Conservation (phyloP, 768 basidiomycete species). For the Trametes punicea region DNA sequence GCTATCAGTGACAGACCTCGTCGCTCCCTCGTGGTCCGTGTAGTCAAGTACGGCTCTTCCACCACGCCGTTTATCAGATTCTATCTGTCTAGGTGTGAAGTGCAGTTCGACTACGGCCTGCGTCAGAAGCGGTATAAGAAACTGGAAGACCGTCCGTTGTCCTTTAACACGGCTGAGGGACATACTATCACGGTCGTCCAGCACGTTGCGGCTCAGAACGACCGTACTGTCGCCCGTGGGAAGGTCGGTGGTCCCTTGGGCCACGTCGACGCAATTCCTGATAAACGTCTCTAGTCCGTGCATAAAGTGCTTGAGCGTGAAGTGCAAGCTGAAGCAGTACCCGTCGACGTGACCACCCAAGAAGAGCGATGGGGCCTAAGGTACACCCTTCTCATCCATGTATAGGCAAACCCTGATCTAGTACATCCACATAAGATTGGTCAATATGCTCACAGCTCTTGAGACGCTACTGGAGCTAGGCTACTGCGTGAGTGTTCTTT, state of each 20-base stretch:
- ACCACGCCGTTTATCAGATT: background rate
- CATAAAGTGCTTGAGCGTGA: slow-evolving; percentile 79
- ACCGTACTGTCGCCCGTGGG: slow-evolving; percentile 51
- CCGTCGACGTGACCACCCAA: slow-evolving; percentile 45
- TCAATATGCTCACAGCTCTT: slow-evolving; percentile 72
- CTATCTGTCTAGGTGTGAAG: slow-evolving; percentile 59
- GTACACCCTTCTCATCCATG: slow-evolving; percentile 37
- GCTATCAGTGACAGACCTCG: slow-evolving; percentile 63
- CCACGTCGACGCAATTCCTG: background rate
- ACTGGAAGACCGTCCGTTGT: slow-evolving; percentile 47
- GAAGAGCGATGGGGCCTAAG: slow-evolving; percentile 82
- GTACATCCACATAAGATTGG: slow-evolving; percentile 47
- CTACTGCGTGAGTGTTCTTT: slow-evolving; percentile 40
- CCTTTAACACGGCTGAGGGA: slow-evolving; percentile 56
- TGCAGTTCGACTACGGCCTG: slow-evolving; percentile 75
- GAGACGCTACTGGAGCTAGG: slow-evolving; percentile 46
- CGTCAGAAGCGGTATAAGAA: slow-evolving; percentile 52
- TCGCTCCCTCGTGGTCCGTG: slow-evolving; percentile 57
- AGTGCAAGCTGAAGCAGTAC: slow-evolving; percentile 53
- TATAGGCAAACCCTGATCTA: too few relatives aligned
- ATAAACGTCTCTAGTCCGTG: slow-evolving; percentile 44
- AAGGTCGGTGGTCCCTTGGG: slow-evolving; percentile 37
- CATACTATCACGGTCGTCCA: slow-evolving; percentile 56
- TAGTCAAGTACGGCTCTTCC: too few relatives aligned
- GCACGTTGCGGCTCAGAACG: slow-evolving; percentile 50